Conservation (phyloP, 176 grass and related monocot species). For the Dactylis glomerata region DNA sequence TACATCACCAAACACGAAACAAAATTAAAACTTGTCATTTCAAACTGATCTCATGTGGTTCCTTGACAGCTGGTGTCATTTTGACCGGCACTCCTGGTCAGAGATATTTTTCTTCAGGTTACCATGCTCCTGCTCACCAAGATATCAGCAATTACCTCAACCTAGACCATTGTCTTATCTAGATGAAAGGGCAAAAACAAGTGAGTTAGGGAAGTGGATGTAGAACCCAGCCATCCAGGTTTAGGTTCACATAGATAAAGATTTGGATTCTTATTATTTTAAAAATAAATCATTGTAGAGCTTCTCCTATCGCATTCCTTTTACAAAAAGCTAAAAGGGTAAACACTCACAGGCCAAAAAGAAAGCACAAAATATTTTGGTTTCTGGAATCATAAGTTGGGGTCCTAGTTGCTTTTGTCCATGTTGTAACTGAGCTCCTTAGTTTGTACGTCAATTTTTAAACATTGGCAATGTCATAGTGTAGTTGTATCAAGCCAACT, state of each 20-base stretch:
- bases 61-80: background rate
- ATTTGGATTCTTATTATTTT: no score
- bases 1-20: background rate
- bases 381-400: conserved; percentile 21
- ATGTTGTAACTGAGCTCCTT: background rate
- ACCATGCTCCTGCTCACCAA: background rate
- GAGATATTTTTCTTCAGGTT: conserved; percentile 16
- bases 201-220: no score
- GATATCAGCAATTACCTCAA: conserved; percentile 28
- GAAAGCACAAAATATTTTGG: conserved; percentile 3
- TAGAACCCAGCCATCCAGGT: no score
- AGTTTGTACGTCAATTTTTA: background rate
- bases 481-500: background rate
- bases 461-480: background rate
- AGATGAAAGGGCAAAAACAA: conserved; percentile 20
- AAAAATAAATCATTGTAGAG: no score
- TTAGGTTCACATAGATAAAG: no score
- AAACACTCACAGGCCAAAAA: no score
- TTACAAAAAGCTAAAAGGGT: no score
- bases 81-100: background rate
- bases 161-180: conserved; percentile 6
- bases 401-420: background rate
- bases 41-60: background rate
- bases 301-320: no score
- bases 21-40: background rate